Conservation (phyloP, 2,329 filamentous ascomycete genomes). For the Colletotrichum sp. region DNA sequence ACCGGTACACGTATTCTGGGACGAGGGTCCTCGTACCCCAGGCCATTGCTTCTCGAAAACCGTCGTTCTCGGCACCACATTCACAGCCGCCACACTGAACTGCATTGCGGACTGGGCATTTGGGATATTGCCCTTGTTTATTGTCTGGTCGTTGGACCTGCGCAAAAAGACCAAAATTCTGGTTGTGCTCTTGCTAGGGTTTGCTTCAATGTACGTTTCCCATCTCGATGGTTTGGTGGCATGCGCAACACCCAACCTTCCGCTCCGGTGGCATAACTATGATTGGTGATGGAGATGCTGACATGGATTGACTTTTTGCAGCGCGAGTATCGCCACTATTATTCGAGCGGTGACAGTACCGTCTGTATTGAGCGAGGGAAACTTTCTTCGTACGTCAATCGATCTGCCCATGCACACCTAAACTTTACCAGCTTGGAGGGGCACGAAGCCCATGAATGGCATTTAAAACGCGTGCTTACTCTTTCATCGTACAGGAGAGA, state of each 20-base stretch:
- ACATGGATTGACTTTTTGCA: not conserved
- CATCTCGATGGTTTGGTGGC: not conserved
- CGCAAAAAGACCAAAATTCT: constrained; percentile 39
- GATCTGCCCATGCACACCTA: not conserved
- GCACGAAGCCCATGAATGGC: not conserved
- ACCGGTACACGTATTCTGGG: constrained; percentile 43
- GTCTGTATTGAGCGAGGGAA: constrained; percentile 34
- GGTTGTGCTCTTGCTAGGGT: constrained; percentile 30
- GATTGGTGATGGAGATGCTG: not conserved
- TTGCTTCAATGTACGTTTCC: constrained; percentile 32
- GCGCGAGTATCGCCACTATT: constrained; percentile 39
- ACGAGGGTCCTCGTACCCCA: constrained; percentile 23
- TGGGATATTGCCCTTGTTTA: constrained; percentile 39
- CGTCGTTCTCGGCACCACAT: constrained; percentile 32
- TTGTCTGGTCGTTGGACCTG: constrained; percentile 46
- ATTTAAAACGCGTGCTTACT: not conserved
- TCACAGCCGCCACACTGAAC: constrained; percentile 40
- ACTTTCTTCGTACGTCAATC: constrained; percentile 40
- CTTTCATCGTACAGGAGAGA: constrained; percentile 23
- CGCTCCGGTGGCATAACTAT: not conserved
- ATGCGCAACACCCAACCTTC: not conserved
- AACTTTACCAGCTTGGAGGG: constrained; percentile 4
- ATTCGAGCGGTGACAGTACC: constrained; percentile 46
- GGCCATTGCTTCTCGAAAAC: constrained; percentile 32
- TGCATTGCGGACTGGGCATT: constrained; percentile 42